Evolutionary conservation across 1,284 basidiomycete species (phyloP).

Genomic region (Ustilago cynodontis): DNA sequence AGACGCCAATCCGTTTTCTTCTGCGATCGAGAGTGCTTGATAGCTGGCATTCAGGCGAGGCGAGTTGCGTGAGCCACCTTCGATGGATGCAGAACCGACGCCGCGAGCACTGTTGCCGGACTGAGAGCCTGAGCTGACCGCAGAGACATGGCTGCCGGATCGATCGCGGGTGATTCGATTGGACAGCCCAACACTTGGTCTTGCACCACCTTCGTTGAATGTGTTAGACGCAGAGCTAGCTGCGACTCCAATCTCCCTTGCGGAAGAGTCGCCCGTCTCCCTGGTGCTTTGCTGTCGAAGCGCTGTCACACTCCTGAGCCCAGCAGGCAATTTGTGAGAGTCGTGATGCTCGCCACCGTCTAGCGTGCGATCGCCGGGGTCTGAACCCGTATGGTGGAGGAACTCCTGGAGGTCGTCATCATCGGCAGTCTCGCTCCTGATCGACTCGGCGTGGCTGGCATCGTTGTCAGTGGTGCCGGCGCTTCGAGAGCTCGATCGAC

Average conservation of each 20-base stretch:
- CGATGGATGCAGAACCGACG: constrained; percentile 2
- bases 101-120: constrained; percentile 35
- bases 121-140: constrained; percentile 41
- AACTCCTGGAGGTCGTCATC: constrained; percentile 53
- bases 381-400: constrained; percentile 24
- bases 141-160: constrained; percentile 50
- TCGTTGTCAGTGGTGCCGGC: constrained; percentile 34
- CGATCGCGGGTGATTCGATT: constrained; percentile 31
- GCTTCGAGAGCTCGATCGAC: constrained; percentile 33
- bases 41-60: constrained; percentile 34
- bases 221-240: not conserved
- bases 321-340: constrained; percentile 33
- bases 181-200: not conserved
- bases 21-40: constrained; percentile 45
- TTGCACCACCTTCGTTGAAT: not conserved
- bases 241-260: constrained; percentile 1
- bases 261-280: constrained; percentile 11
- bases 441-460: constrained; percentile 19
- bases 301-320: constrained; percentile 34
- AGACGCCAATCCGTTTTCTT: constrained; percentile 32
- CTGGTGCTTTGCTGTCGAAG: constrained; percentile 24
- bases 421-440: constrained; percentile 16
- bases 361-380: constrained; percentile 19
- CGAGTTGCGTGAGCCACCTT: constrained; percentile 23
- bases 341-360: constrained; percentile 41